Evolutionary conservation across 2,329 filamentous ascomycete species (phyloP).

Genomic region (Gaeumannomyces sp.): DNA sequence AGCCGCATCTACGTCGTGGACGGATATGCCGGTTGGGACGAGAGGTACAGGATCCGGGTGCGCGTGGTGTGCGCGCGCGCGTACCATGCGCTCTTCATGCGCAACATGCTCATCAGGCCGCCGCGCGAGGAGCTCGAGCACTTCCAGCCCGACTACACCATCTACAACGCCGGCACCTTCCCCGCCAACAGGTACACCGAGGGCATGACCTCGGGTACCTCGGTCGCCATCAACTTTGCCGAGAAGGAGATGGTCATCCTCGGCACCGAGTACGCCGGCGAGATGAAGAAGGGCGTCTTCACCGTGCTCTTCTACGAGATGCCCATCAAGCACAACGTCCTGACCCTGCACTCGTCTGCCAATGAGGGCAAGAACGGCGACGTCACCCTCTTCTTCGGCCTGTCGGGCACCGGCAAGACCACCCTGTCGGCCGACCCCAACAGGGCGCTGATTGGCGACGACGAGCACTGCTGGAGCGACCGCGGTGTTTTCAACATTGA

Average conservation of each 20-base stretch:
- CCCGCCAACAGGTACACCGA: conserved; percentile 96
- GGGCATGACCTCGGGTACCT: conserved; percentile 98
- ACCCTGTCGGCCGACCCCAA: conserved; percentile 96
- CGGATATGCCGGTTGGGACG: conserved; percentile 96
- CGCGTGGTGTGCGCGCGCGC: conserved; percentile 97
- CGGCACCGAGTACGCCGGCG: conserved; percentile 95
- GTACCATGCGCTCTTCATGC: conserved; percentile 99
- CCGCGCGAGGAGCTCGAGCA: conserved; percentile 84
- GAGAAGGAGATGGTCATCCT: conserved; percentile 99
- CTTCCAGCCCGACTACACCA: conserved; percentile 99
- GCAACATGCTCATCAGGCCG: conserved; percentile 99
- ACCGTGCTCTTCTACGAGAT: conserved; percentile 99
- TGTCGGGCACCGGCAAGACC: conserved; percentile 98
- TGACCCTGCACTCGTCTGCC: conserved; percentile 96
- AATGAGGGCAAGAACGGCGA: conserved; percentile 94
- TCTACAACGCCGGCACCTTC: conserved; percentile 99
- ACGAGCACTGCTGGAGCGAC: conserved; percentile 99
- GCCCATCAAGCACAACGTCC: conserved; percentile 98
- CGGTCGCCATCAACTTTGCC: conserved; percentile 96
- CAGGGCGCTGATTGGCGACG: conserved; percentile 92
- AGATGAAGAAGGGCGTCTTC: conserved; percentile 98
- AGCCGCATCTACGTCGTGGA: conserved; percentile 99
- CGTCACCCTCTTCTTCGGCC: conserved; percentile 98
- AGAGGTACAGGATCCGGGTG: conserved; percentile 95
- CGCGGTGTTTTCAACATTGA: conserved; percentile 98